phyloP scores from a whole-genome alignment of 768 basidiomycete species.

The Boletus rubroflammeus region DNA sequence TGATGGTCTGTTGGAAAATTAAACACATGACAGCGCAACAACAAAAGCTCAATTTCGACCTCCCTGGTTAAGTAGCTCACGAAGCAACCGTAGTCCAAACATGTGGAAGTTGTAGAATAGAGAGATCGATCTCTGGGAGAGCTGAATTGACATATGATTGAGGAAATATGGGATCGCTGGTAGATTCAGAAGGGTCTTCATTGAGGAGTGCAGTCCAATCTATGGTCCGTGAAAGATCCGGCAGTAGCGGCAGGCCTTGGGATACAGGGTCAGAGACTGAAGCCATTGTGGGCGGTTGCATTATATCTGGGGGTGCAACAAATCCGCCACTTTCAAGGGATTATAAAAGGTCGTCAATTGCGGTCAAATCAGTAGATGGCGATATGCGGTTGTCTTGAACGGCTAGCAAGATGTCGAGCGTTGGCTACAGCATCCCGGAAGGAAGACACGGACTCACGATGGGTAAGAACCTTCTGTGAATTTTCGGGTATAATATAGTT shows the following conservation, averaged over 20 bases:
- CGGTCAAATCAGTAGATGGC: background rate
- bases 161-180: background rate
- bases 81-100: background rate
- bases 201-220: constrained; percentile 13
- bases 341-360: constrained; percentile 6
- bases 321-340: constrained; percentile 1
- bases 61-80: background rate
- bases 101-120: constrained; percentile 7
- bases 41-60: background rate
- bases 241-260: background rate
- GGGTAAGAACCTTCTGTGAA: background rate
- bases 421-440: background rate
- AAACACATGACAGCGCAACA: background rate
- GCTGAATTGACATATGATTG: background rate
- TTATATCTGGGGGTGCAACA: background rate
- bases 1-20: background rate
- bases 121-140: constrained; percentile 6
- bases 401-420: background rate
- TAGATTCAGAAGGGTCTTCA: background rate
- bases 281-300: background rate
- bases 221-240: background rate
- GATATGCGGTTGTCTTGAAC: background rate
- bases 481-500: constrained; percentile 18
- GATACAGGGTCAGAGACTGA: background rate
- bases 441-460: background rate